phyloP scores from a whole-genome alignment of 2,329 filamentous ascomycete genomes.

The Erysiphe pulchra region DNA sequence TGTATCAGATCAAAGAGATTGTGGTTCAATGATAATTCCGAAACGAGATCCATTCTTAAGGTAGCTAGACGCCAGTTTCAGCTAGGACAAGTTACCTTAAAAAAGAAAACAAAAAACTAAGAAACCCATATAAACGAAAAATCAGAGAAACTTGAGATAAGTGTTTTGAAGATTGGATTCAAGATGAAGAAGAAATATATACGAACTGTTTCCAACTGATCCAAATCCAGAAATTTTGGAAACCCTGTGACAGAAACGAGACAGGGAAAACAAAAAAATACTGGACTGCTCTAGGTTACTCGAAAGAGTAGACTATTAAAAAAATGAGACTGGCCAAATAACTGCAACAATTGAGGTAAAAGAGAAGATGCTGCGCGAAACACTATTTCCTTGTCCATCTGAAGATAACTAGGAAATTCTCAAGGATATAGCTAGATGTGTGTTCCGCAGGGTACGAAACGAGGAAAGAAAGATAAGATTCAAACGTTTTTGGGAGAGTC shows the following conservation, averaged over 20 bases:
- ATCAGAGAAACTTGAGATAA: too few species aligned
- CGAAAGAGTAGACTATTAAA: not conserved
- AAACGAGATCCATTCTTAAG: too few species aligned
- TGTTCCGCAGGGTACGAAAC: too few species aligned
- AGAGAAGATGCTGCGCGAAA: not conserved
- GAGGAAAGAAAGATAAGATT: not conserved
- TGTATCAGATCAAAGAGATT: too few species aligned
- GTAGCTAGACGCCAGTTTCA: too few species aligned
- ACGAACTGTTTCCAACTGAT: not conserved
- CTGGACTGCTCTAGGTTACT: not conserved
- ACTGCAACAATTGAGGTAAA: not conserved
- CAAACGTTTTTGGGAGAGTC: not conserved
- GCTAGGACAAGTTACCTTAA: too few species aligned
- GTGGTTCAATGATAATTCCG: too few species aligned
- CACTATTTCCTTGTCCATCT: not conserved
- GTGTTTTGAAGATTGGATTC: too few species aligned
- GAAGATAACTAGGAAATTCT: not conserved
- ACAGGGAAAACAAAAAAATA: not conserved
- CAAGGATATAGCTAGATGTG: too few species aligned
- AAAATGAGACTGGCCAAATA: not conserved
- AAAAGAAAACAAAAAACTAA: too few species aligned
- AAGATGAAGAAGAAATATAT: not conserved
- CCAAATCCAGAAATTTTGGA: not conserved
- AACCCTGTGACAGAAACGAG: not conserved
- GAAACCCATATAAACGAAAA: too few species aligned